Evolutionary conservation across 495 filamentous ascomycete genomes (phyloP), one percentile per base, ranked within the genome.

Genomic region (Rostrohypoxylon terebratum): DNA sequence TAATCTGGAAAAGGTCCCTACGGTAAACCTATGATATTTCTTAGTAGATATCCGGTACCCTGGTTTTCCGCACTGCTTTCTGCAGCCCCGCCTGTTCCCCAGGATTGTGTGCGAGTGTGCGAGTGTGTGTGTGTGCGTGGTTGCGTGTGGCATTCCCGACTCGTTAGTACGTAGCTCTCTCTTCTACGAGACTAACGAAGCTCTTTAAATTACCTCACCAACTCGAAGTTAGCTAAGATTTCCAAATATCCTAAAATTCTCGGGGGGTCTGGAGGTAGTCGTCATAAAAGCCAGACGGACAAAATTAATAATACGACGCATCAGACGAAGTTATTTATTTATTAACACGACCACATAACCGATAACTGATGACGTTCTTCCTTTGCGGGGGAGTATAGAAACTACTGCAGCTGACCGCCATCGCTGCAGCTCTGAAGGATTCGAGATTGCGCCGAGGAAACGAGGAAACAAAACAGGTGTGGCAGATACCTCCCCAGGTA

Each of bases 401-500:
- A 65, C 54, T 57, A 60, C 70, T 68, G 70, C 69, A 72, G 63
- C 63, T 72, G 69, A 72, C 69, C 63, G 63, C 45, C 64, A 61
- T 33, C 42, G 47, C 65, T 61, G 70, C 55, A 59, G 55, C 34
- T 42, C 50, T 36, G 62, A 69, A 74, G 71, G 71, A 74, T 74
- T 69, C 71, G 21, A 73, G 9, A 69, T 74, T 69, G 71, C 66
- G 71, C 66, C 66, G 64, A 69, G 61, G 36, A 11, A 14, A 11
- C 38, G 53, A 55, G n/a, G 16, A 45, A 45, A 45, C n/a, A 18
- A 20, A 45, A 45, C 16, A 45, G 42, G 42, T 45, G 42, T 45
- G 42, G 42, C 20, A 45, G 42, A 45, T 45, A 42, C 4, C 11
- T 42, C 38, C 38, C 38, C 11, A 42, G 38, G 38, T 42, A 45